Evolutionary conservation across 2,329 filamentous ascomycete genomes (phyloP).

Genomic region (Ophiocordyceps camponoti-leonardi): DNA sequence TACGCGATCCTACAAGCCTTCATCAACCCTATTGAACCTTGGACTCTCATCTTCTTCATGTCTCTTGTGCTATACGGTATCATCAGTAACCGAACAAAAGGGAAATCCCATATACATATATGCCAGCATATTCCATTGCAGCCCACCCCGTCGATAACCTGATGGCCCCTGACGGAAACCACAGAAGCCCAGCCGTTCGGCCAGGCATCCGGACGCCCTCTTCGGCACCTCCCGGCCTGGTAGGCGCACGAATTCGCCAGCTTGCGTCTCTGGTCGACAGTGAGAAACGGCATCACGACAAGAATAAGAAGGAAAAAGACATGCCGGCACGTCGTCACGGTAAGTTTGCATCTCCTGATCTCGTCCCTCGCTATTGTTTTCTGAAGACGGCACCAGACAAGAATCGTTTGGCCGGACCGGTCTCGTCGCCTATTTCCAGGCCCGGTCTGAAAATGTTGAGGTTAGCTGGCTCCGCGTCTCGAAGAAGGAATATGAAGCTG

Average conservation of each 20-base stretch:
- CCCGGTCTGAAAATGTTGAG: conserved; percentile 2
- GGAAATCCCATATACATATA: not conserved
- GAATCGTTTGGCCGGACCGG: conserved; percentile 1
- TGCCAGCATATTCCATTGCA: conserved; percentile 4
- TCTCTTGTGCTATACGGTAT: not conserved
- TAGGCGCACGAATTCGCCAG: conserved; percentile 12
- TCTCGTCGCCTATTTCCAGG: not conserved
- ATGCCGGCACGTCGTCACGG: not conserved
- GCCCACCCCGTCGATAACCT: conserved; percentile 2
- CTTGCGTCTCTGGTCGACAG: conserved; percentile 7
- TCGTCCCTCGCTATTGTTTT: not conserved
- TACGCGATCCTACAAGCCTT: not conserved
- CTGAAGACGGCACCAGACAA: not conserved
- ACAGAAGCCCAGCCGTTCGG: conserved; percentile 2
- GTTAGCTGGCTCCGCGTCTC: not conserved
- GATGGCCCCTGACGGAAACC: conserved; percentile 1
- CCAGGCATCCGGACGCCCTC: conserved; percentile 2
- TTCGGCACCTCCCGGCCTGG: conserved; percentile 10
- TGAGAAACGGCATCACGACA: not conserved
- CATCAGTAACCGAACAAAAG: not conserved
- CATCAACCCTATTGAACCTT: not conserved
- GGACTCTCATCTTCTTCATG: not conserved
- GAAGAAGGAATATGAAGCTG: not conserved
- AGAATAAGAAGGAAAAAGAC: conserved; percentile 9
- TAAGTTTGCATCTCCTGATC: not conserved